Evolutionary conservation across 2,329 filamentous ascomycete genomes (phyloP), one percentile per base, ranked within the genome.

Genomic region (Aspergillus texensis): DNA sequence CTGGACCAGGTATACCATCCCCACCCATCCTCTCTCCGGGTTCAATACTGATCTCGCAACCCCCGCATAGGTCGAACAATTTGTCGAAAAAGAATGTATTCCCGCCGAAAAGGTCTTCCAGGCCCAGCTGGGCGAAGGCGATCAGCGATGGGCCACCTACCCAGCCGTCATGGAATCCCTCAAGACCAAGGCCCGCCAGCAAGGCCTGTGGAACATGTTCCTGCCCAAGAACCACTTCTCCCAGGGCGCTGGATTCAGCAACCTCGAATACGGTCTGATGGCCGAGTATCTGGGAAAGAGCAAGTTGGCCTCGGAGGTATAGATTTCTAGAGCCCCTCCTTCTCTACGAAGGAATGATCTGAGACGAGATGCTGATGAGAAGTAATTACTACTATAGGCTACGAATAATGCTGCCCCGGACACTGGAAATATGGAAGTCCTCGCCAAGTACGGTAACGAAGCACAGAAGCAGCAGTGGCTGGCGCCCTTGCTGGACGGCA

Each of bases 171-270:
- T 99, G 65, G 95, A 99, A 70, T 90, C 95, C 61, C 86, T 99
- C 71, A 98, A 98, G 86, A 83, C 81, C 68, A 91, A 93, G 78
- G 95, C 94, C 52, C 87, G 85, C 74, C 85, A 90, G 71, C 86
- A 97, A 30, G 95, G 94, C 1, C 84, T 99, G 53, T 99, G 95
- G 95, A 99, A 99, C 81, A 91, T 99, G 90, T 99, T 99, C 84
- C 81, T 99, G 70, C 92, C 95, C 68, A 94, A 91, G 83, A 93
- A 90, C 72, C 94, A 97, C 81, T 98, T 97, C 85, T 92, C 91
- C 78, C 92, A 97, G 82, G 96, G 93, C 1, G 93, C 94, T 28
- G 95, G 95, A 39, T 97, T 93, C 82, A 92, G 89, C 64, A 99
- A 98, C 80, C 84, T 99, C 66, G 95, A 99, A 81, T 99, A 99